These are phyloP conservation scores for Arctium lappa DNA, from an alignment of 129 eudicot genomes.

Conservation along the genomic window DNA sequence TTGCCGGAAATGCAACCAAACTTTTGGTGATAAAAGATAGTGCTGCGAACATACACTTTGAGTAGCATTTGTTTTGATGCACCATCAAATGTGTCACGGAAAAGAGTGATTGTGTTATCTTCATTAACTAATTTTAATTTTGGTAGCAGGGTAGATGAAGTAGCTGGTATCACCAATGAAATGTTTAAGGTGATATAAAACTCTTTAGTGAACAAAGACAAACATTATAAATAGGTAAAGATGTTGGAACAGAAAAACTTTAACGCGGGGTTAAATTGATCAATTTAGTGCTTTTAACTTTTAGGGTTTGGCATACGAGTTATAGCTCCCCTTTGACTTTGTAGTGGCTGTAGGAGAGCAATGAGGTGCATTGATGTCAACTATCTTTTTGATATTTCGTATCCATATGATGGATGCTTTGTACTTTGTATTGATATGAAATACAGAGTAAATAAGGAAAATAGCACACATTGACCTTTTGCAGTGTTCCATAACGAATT, in stretches of 20 bases:
- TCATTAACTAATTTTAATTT: neutral
- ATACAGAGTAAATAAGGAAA: neutral
- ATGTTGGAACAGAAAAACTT: neutral
- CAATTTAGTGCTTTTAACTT: neutral
- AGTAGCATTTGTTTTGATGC: slow-evolving; percentile 4
- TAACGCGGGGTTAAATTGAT: neutral
- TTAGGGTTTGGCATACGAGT: neutral
- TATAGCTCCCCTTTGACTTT: neutral
- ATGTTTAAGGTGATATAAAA: neutral
- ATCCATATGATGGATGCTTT: neutral
- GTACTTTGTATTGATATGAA: neutral
- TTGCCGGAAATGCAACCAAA: neutral
- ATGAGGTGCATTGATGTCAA: neutral
- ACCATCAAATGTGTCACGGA: neutral
- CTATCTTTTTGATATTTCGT: neutral
- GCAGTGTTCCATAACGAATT: neutral
- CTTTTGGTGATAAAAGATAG: slow-evolving; percentile 11
- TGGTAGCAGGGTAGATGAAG: slow-evolving; percentile 5
- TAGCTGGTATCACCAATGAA: neutral
- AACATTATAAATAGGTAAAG: neutral
- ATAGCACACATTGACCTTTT: neutral
- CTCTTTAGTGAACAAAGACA: neutral
- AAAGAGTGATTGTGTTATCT: neutral
- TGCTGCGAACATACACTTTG: neutral
- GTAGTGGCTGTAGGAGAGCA: neutral